Evolutionary conservation across 2,329 filamentous ascomycete species (phyloP), one percentile per base, ranked within the genome.

Genomic region (Leptoxyphium fumago): DNA sequence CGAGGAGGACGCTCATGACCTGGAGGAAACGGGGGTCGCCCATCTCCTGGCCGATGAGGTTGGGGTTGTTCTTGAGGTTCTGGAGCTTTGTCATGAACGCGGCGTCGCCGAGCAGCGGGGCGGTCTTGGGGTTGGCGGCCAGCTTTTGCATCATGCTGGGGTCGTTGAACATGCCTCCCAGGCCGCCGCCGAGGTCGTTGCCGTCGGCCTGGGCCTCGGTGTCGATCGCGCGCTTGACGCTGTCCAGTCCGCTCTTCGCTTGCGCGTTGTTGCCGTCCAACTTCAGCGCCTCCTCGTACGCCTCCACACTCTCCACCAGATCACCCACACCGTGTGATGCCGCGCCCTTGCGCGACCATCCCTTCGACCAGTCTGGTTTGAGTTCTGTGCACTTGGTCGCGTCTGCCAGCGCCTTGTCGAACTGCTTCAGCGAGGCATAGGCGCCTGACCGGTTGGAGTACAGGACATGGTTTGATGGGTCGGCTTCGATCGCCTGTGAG

Each of bases 291-390:
- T 93, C 77, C 59, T 94, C 84, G 63, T 93, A 98, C 17, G 93
- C 87, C 57, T 95, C 87, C 50, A 82, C 77, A 29, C 91, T 87
- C 40, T 78, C 83, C 41, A 91, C 71, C 17, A 96, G 73, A 61
- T 98, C 86, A 42, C 88, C 85, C 47, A 80, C 71, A 39, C 91
- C 91, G 64, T 94, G 91, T 29, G 88, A 73, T 45, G 91, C 91
- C 50, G 87, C 82, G 52, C 89, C 91, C 65, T 95, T 95, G 48
- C 91, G 80, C 46, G 84, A 82, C 82, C 86, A 95, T 52, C 91
- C 91, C 69, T 96, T 96, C 47, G 86, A 80, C 91, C 91, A 98
- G 71, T 96, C 91, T 10, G 89, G 83, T 73, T 98, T 96, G 64
- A 98, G 72, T 66, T 94, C 78, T 44, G 83, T 93, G 2, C 86